Evolutionary conservation across 495 filamentous ascomycete genomes (phyloP).

Genomic region (Penicillium argentinense): DNA sequence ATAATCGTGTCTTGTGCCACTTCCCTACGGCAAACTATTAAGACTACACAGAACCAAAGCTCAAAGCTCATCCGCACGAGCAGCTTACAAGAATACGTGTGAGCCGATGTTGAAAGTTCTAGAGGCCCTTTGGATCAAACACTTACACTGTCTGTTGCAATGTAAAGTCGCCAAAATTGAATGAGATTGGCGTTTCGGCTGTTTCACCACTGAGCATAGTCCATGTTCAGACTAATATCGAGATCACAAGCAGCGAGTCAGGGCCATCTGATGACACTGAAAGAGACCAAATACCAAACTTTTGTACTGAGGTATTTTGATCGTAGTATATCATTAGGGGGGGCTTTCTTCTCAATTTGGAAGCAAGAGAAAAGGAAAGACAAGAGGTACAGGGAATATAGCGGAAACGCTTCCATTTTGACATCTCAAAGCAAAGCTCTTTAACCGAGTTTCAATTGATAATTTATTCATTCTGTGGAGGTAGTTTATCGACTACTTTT

Average conservation of each 20-base stretch:
- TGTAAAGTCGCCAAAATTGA: not conserved
- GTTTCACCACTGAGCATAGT: constrained; percentile 5
- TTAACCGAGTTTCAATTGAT: no score
- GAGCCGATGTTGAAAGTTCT: not conserved
- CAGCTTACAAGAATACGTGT: not conserved
- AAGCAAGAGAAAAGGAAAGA: constrained; percentile 1
- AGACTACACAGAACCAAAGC: constrained; percentile 4
- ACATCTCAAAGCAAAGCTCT: no score
- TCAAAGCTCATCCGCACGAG: not conserved
- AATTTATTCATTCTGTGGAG: no score
- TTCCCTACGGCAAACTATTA: constrained; percentile 13
- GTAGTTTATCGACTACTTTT: no score
- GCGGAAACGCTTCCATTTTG: no score
- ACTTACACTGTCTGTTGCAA: not conserved
- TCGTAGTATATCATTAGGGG: no score
- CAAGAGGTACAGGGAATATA: no score
- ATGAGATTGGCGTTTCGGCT: not conserved
- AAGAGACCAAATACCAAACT: no score
- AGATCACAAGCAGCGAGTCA: no score
- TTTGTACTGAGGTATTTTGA: no score
- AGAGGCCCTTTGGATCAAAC: not conserved
- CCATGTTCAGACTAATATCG: constrained; percentile 11
- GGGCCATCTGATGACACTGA: no score
- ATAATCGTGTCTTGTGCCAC: constrained; percentile 16
- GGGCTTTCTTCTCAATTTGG: no score